Conservation (phyloP, 306 rosid genomes). For the Pterocarpus macrocarpus region DNA sequence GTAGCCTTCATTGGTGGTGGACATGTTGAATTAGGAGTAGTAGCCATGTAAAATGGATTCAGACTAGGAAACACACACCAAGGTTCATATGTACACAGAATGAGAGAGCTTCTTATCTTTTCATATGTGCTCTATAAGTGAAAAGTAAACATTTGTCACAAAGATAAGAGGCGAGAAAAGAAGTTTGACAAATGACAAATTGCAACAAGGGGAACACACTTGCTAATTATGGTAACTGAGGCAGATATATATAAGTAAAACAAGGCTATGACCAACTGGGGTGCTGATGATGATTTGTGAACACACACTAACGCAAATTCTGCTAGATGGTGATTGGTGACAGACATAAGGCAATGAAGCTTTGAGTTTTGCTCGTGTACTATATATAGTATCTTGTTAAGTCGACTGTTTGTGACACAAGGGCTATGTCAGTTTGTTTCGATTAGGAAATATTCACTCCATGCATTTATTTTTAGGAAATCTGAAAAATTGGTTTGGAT, state of each 20-base stretch:
- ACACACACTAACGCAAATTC: conserved; percentile 51
- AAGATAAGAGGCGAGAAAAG: neutral
- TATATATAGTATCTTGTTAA: conserved; percentile 40
- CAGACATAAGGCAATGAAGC: conserved; percentile 26
- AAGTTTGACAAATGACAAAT: neutral
- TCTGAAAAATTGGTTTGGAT: neutral
- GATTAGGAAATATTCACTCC: neutral
- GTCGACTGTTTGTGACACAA: conserved; percentile 1
- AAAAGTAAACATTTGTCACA: neutral
- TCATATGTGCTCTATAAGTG: neutral
- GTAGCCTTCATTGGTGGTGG: conserved; percentile 70
- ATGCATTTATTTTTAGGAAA: conserved; percentile 4
- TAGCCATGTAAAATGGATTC: conserved; percentile 43
- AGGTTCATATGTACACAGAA: conserved; percentile 7
- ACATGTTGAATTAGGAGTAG: conserved; percentile 37
- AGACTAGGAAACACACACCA: neutral
- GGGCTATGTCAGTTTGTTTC: neutral
- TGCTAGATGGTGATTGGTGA: conserved; percentile 40
- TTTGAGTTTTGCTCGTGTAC: conserved; percentile 25
- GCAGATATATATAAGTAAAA: neutral
- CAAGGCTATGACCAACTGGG: neutral
- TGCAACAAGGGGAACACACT: neutral
- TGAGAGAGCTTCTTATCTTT: conserved; percentile 9
- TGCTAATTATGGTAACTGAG: conserved; percentile 35
- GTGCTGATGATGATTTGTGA: neutral